Conservation (phyloP, 441 rosid genomes). For the Mallotus japonicus region DNA sequence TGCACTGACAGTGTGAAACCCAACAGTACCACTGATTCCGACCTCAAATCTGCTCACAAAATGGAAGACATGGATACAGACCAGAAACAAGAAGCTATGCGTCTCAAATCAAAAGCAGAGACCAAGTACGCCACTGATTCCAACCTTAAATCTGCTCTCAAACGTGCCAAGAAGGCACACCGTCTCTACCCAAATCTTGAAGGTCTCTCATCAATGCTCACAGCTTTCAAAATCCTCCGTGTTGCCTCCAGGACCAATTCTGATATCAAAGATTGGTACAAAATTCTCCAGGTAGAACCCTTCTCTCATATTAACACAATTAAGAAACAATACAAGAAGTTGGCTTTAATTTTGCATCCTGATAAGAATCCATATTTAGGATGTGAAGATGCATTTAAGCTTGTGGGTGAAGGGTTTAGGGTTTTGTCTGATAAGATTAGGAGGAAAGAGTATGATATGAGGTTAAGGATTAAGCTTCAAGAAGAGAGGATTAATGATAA, state of each 20-base stretch:
- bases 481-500: constrained; percentile 41
- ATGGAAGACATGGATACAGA: constrained; percentile 34
- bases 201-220: constrained; percentile 61
- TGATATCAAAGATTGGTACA: constrained; percentile 59
- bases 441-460: constrained; percentile 73
- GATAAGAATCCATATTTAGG: constrained; percentile 64
- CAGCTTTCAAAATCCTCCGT: constrained; percentile 55
- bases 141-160: constrained; percentile 55
- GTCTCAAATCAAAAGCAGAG: constrained; percentile 54
- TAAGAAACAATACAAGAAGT: constrained; percentile 66
- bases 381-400: constrained; percentile 84
- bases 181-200: constrained; percentile 50
- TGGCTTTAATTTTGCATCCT: constrained; percentile 73
- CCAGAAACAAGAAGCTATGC: constrained; percentile 43
- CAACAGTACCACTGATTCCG: no score
- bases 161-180: constrained; percentile 60
- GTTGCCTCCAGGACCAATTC: constrained; percentile 34
- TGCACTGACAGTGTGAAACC: no score
- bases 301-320: constrained; percentile 63
- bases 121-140: constrained; percentile 41
- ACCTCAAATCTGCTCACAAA: no score
- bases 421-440: constrained; percentile 59
- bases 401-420: constrained; percentile 72
- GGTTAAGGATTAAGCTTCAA: constrained; percentile 65
- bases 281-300: constrained; percentile 77